Evolutionary conservation across 768 basidiomycete species (phyloP), one percentile per base, ranked within the genome.

Genomic region (Tylopilus vinaceipallidus): DNA sequence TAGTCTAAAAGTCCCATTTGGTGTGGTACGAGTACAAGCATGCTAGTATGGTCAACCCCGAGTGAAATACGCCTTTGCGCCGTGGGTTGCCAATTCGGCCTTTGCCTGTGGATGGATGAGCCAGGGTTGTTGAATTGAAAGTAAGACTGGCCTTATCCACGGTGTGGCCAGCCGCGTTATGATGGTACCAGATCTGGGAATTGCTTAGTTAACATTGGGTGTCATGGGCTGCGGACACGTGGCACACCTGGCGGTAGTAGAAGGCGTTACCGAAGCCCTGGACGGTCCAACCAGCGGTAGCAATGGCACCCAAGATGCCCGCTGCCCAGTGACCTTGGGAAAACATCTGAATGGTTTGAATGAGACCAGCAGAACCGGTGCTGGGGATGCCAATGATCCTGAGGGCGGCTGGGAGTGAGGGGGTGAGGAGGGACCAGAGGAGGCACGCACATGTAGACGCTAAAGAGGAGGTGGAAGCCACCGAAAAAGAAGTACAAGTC

Each of bases 401-500:
- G 43, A 42, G 47, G 39, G 63, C 52, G 52, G 53, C 64, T 61
- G 58, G 56, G 55, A 40, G 53, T 58, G 52, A 64, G 56, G 50
- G 59, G 13, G 58, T n/a, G n/a, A n/a, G 38, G 41, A 35, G 48
- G 47, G 48, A 39, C 2, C 17, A 2, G 14, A 12, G 32, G 38
- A 30, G 17, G 52, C 11, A 60, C 84, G 75, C 64, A 90, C 92
- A 91, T 91, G 74, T 98, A 98, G 63, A 91, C 66, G 55, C 88
- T 90, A 75, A 92, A 98, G 35, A 91, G 76, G 54, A 98, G 78
- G 72, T 99, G 94, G 78, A 91, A 98, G 40, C 93, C 95, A 47
- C 85, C 80, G 73, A 99, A 99, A 72, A 98, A 82, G 78, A 98
- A 95, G 77, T 92, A 99, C 56, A 97, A 70, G 75, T 98, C 95